phyloP scores from a whole-genome alignment of 768 basidiomycete genomes.

The Serendipita sp. region DNA sequence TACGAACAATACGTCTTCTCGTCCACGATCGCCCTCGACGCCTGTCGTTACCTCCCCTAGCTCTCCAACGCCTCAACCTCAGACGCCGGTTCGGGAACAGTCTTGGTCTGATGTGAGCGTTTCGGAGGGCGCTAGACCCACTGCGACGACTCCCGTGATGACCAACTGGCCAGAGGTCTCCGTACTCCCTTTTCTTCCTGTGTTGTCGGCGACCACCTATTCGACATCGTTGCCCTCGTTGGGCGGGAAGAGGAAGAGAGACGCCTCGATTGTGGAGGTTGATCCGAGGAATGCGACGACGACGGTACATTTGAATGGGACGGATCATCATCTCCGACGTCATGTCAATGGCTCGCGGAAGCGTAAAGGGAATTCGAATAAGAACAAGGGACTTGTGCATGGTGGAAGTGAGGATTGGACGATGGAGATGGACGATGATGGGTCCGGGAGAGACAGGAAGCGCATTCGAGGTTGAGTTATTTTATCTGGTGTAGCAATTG shows the following conservation, averaged over 20 bases:
- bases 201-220: not conserved
- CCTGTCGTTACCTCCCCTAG: not conserved
- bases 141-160: too few species aligned
- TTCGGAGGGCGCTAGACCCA: not conserved
- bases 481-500: too few species aligned
- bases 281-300: not conserved
- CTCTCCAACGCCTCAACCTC: not conserved
- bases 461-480: not conserved
- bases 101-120: not conserved
- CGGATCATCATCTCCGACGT: not conserved
- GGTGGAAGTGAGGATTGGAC: not conserved
- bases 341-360: not conserved
- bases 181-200: not conserved
- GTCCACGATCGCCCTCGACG: not conserved
- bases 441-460: not conserved
- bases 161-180: not conserved
- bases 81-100: not conserved
- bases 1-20: not conserved
- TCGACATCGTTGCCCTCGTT: not conserved
- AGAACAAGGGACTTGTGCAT: not conserved
- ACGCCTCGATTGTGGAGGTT: not conserved
- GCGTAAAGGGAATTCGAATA: slow-evolving; percentile 1
- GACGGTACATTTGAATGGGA: not conserved
- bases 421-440: not conserved
- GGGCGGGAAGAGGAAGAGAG: not conserved